Conservation (phyloP, 352 stramenopile genomes). For the Plasmopara muralis region DNA sequence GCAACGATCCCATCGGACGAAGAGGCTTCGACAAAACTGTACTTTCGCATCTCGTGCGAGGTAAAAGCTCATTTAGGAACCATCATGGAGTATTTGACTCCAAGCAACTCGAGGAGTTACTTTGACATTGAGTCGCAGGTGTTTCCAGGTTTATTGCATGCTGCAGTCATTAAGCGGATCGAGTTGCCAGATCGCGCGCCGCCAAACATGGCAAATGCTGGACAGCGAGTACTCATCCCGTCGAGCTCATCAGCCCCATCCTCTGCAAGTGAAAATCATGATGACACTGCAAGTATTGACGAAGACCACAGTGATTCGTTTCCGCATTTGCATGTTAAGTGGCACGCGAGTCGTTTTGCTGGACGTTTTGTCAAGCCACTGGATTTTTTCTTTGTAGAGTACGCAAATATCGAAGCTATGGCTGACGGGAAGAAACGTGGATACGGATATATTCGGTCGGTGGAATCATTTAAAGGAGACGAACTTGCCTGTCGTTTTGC, state of each 20-base stretch:
- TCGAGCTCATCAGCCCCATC: conserved; percentile 22
- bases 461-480: conserved; percentile 79
- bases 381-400: conserved; percentile 86
- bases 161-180: conserved; percentile 75
- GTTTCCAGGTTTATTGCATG: conserved; percentile 72
- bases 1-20: conserved; percentile 35
- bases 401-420: conserved; percentile 70
- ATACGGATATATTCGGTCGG: conserved; percentile 72
- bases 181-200: conserved; percentile 34
- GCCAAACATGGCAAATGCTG: conserved; percentile 10
- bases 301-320: conserved; percentile 42
- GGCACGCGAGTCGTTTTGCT: conserved; percentile 78
- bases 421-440: conserved; percentile 54
- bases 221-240: conserved; percentile 20
- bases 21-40: conserved; percentile 49
- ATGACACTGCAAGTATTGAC: conserved; percentile 38
- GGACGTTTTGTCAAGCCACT: conserved; percentile 76
- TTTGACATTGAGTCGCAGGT: conserved; percentile 77
- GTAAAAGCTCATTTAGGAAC: conserved; percentile 70
- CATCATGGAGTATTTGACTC: conserved; percentile 77
- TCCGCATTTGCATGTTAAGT: conserved; percentile 75
- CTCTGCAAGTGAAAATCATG: conserved; percentile 27
- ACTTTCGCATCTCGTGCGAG: conserved; percentile 80
- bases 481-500: conserved; percentile 62
- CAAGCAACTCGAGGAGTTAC: conserved; percentile 63